These are phyloP conservation scores for Conticribra weissflogii DNA, from an alignment of 108 stramenopile species.

Conservation along the genomic window DNA sequence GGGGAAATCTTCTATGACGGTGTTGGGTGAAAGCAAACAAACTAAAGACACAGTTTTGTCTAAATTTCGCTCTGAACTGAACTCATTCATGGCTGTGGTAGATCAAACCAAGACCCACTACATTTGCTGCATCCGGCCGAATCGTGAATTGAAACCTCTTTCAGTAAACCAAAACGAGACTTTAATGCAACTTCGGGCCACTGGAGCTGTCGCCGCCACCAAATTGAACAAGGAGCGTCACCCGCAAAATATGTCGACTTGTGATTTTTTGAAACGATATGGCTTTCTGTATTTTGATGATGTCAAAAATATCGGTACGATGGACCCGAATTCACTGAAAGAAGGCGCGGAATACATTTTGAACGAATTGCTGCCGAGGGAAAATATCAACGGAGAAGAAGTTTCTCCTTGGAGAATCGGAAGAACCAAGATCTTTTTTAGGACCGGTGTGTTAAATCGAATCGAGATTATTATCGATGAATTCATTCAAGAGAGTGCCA, in stretches of 20 bases:
- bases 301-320: background rate
- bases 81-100: conserved; percentile 64
- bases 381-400: background rate
- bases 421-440: background rate
- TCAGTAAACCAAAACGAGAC: conserved; percentile 71
- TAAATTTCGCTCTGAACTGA: conserved; percentile 71
- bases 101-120: conserved; percentile 77
- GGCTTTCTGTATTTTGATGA: background rate
- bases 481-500: background rate
- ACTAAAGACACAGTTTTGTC: conserved; percentile 61
- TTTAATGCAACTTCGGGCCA: conserved; percentile 88
- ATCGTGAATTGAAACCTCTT: conserved; percentile 61
- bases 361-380: background rate
- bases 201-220: conserved; percentile 92
- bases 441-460: background rate
- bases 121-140: conserved; percentile 92
- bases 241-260: conserved; percentile 55
- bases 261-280: background rate
- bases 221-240: conserved; percentile 87
- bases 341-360: background rate
- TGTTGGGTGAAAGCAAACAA: conserved; percentile 55
- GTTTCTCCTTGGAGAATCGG: background rate
- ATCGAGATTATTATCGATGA: background rate
- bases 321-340: background rate
- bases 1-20: conserved; percentile 6